A percentile compares a stretch with the other conserved stretches of the same genome.
These are phyloP conservation scores for Candida verbasci DNA, from an alignment of 805 yeast species.

Conservation along the genomic window DNA sequence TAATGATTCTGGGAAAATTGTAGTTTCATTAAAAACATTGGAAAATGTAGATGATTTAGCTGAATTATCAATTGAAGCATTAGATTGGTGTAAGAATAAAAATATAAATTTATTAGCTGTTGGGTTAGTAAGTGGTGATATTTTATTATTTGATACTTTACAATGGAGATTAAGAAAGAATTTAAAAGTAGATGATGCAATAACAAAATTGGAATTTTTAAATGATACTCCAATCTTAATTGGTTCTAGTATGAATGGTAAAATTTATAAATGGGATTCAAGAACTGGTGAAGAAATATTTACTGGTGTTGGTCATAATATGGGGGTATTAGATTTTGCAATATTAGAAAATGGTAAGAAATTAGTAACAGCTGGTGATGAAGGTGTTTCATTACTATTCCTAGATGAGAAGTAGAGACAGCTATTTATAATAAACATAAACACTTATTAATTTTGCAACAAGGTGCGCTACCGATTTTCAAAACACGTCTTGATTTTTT, in stretches of 20 bases:
- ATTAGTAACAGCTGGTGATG: constrained; percentile 92
- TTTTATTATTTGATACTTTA: constrained; percentile 75
- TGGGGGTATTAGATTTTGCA: constrained; percentile 88
- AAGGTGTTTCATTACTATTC: constrained; percentile 83
- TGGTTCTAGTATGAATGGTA: constrained; percentile 81
- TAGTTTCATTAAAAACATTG: constrained; percentile 62
- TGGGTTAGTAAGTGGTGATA: constrained; percentile 85
- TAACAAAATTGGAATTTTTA: constrained; percentile 73
- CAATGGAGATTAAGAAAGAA: constrained; percentile 83
- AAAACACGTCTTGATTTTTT: constrained; percentile 5
- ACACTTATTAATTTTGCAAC: too few species aligned
- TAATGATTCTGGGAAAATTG: constrained; percentile 64
- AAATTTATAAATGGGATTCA: constrained; percentile 81
- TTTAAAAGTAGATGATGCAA: constrained; percentile 70
- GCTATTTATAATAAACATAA: too few species aligned
- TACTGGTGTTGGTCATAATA: constrained; percentile 86
- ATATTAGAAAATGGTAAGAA: constrained; percentile 61
- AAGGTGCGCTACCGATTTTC: background rate
- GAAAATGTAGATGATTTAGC: constrained; percentile 47
- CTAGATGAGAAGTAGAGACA: constrained; percentile 1
- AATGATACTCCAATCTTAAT: constrained; percentile 54
- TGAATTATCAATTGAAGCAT: constrained; percentile 49
- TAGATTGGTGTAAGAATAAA: constrained; percentile 66
- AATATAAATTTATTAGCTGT: constrained; percentile 64
- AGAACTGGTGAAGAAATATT: constrained; percentile 77